Evolutionary conservation across 1,284 basidiomycete species (phyloP).

Genomic region (Golubevia sp.): DNA sequence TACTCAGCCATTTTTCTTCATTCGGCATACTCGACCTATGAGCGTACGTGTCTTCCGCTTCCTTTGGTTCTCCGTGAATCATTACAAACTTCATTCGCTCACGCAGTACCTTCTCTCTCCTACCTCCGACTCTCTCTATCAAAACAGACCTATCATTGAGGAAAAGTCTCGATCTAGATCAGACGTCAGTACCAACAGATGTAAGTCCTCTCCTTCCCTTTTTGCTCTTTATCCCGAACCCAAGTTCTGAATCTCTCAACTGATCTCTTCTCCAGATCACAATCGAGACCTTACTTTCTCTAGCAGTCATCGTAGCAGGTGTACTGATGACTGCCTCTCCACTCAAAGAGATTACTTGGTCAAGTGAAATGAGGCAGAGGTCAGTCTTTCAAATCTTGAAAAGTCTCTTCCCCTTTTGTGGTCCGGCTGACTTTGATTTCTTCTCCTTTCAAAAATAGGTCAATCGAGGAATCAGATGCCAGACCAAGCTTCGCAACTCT

Average conservation of each 20-base stretch:
- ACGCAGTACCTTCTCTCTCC: not conserved
- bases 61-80: no score
- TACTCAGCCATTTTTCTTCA: slow-evolving; percentile 32
- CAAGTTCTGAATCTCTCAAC: not conserved
- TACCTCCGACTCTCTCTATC: not conserved
- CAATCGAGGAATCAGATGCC: slow-evolving; percentile 44
- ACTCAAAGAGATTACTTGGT: slow-evolving; percentile 37
- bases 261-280: slow-evolving; percentile 28
- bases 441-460: slow-evolving; percentile 9
- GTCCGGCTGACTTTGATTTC: not conserved
- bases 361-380: slow-evolving; percentile 43
- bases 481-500: slow-evolving; percentile 33
- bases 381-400: slow-evolving; percentile 6
- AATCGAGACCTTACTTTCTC: slow-evolving; percentile 29
- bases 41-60: slow-evolving; percentile 18
- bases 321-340: slow-evolving; percentile 30
- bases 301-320: slow-evolving; percentile 35
- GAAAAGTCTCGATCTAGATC: slow-evolving; percentile 31
- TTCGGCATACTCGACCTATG: slow-evolving; percentile 47
- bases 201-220: slow-evolving; percentile 17
- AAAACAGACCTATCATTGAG: slow-evolving; percentile 27
- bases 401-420: no score
- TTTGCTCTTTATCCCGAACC: not conserved
- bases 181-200: slow-evolving; percentile 27
- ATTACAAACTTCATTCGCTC: no score